Base-by-base conservation (phyloP, 2,329 filamentous ascomycete genomes). In the Biscogniauxia mediterranea region DNA sequence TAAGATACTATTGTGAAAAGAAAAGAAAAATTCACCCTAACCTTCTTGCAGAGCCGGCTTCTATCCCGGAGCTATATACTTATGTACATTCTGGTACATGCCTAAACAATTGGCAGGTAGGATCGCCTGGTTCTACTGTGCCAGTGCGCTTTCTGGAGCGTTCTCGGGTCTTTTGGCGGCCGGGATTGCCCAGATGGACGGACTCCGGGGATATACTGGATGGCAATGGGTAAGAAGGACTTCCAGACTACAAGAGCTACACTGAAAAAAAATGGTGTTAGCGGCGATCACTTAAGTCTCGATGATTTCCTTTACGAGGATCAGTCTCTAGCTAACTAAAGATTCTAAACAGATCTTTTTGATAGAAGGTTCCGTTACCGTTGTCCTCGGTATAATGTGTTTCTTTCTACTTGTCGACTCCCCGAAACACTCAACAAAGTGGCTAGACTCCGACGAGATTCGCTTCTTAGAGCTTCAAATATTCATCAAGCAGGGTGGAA, bases 321-420 rank as follows among this genome's bases (percentile, higher is more conserved):
- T 32, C 53, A 61, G 3, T 64, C 60, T 15, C 50, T 52, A 6
- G 9, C 28, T 55, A 38, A 23, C n/a, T 11, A 20, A 11, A 46
- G 17, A 5, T 5, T 5, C 1, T 11, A 23, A 26, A 1, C 21
- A 72, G 81, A 83, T 83, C 26, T 85, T 85, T 61, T 80, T 85
- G 53, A 71, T 85, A 2, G 82, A 85, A 65, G 83, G 83, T 1
- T 63, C 80, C 1, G 60, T 75, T 1, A 80, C 80, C 4, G 72
- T 80, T 0, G 28, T 69, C n/a, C 66, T 79, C 8, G 75, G 72
- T 1, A 52, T 75, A 56, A 61, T 69, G 38, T 80, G 78, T 70
- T 78, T 79, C 68, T 77, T 83, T 66, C 74, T 85, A 2, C 77
- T 81, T 20, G 80, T 75, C 20, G 78, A 81, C 68, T 76, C 73